phyloP scores from a whole-genome alignment of 768 basidiomycete genomes.

The Auricularia cornea region DNA sequence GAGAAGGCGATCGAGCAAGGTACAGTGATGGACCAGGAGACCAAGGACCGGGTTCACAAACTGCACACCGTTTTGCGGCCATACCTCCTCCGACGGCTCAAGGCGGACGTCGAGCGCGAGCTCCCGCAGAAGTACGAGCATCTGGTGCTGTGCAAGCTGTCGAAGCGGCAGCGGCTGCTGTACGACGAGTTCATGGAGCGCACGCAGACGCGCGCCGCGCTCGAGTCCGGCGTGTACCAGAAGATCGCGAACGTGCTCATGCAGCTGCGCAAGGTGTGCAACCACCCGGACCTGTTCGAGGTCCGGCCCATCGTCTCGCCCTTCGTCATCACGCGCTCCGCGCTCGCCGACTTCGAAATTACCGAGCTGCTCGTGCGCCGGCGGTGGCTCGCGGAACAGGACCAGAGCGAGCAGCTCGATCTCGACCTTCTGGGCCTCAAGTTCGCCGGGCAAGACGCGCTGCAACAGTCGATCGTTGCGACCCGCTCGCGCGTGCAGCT shows the following conservation, averaged over 20 bases:
- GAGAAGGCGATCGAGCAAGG: slow-evolving; percentile 91
- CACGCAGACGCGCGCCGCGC: slow-evolving; percentile 70
- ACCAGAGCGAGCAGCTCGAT: slow-evolving; percentile 40
- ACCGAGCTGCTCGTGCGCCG: slow-evolving; percentile 82
- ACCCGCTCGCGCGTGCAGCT: slow-evolving; percentile 22
- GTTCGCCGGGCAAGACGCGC: slow-evolving; percentile 49
- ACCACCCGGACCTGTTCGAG: slow-evolving; percentile 89
- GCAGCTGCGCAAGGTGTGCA: slow-evolving; percentile 96
- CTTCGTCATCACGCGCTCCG: slow-evolving; percentile 68
- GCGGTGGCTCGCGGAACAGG: slow-evolving; percentile 47
- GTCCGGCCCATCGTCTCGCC: slow-evolving; percentile 76
- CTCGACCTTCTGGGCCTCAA: slow-evolving; percentile 57
- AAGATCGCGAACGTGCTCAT: slow-evolving; percentile 92
- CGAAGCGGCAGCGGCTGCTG: slow-evolving; percentile 87
- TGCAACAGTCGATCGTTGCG: slow-evolving; percentile 19
- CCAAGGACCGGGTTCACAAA: slow-evolving; percentile 72
- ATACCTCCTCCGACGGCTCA: slow-evolving; percentile 90
- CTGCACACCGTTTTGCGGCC: slow-evolving; percentile 94
- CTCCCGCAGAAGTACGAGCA: slow-evolving; percentile 92
- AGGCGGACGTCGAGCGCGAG: slow-evolving; percentile 95
- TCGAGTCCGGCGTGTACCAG: slow-evolving; percentile 79
- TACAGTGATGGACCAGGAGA: slow-evolving; percentile 67
- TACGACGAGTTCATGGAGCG: slow-evolving; percentile 96
- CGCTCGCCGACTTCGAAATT: slow-evolving; percentile 71
- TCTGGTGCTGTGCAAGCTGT: slow-evolving; percentile 77